Evolutionary conservation across 495 filamentous ascomycete species (phyloP), one percentile per base, ranked within the genome.

Genomic region (Lophiotrema nucula): DNA sequence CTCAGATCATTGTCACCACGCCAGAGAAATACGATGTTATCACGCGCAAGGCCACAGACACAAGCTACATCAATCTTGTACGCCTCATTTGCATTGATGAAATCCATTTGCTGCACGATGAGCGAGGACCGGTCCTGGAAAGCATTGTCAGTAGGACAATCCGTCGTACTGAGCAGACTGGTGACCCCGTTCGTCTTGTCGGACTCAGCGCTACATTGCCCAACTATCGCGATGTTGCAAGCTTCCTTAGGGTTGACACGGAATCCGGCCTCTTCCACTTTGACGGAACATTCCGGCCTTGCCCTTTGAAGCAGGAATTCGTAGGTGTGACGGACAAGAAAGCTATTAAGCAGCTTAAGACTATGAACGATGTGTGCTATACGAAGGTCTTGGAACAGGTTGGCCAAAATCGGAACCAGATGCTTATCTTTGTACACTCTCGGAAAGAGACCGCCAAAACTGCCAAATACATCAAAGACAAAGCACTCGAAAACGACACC

Each of bases 21-120:
- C 93, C 93, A 10, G 93, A 99, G 70, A 99, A 99, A 75, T 99
- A 88, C 85, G 93, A 99, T 74, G 95, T 99, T 53, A 96, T 99
- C 65, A 99, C 95, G 4, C 84, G 93, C 63, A 99, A 99, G 73
- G 95, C 92, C 3, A 96, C 92, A 0, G 93, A 99, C 72, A 81
- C 92, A 50, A 92, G 91, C 60, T 99, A 99, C 72, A 99, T 90
- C 28, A 97, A 95, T 62, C 83, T 99, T 23, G 92, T 99, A 15
- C 85, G 92, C 24, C 80, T 99, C 1, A 86, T 99, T 48, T 87
- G 97, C 65, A 96, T 99, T 60, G 93, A 99, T 61, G 93, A 99
- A 70, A 97, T 99, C 66, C 93, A 99, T 75, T 79, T 99, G 56
- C 80, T 99, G 26, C 93, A 99, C 70, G 93, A 99, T 67, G 93